phyloP scores from a whole-genome alignment of 78 protist species.

The Capsaspora owczarzaki region DNA sequence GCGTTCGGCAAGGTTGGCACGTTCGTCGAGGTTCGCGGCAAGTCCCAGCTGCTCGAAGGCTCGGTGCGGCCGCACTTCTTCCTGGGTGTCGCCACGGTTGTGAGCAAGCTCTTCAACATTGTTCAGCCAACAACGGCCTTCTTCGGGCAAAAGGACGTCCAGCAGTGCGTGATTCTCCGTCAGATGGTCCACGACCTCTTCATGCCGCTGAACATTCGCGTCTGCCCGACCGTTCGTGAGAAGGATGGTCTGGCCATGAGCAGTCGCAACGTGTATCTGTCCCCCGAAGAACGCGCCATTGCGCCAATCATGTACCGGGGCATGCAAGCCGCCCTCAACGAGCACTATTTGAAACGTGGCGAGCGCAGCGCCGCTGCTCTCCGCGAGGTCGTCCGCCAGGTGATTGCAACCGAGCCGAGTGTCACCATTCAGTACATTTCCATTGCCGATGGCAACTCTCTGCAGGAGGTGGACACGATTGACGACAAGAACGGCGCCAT shows the following conservation, averaged over 20 bases:
- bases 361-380: background rate
- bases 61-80: slow-evolving; percentile 41
- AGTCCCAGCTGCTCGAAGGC: slow-evolving; percentile 25
- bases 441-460: background rate
- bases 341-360: background rate
- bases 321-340: background rate
- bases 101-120: slow-evolving; percentile 40
- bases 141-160: slow-evolving; percentile 50
- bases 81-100: slow-evolving; percentile 40
- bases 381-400: background rate
- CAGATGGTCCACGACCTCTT: slow-evolving; percentile 28
- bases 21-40: slow-evolving; percentile 21
- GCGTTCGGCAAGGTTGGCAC: background rate
- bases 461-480: background rate
- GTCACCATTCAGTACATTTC: background rate
- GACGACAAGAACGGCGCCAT: background rate
- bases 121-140: slow-evolving; percentile 28
- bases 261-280: slow-evolving; percentile 31
- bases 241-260: slow-evolving; percentile 47
- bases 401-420: background rate
- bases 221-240: slow-evolving; percentile 32
- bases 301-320: slow-evolving; percentile 1
- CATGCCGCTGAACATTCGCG: slow-evolving; percentile 1
- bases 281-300: background rate
- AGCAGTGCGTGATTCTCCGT: slow-evolving; percentile 30